phyloP scores from a whole-genome alignment of 169 alveolate species.

The Amoebophrya sp. region DNA sequence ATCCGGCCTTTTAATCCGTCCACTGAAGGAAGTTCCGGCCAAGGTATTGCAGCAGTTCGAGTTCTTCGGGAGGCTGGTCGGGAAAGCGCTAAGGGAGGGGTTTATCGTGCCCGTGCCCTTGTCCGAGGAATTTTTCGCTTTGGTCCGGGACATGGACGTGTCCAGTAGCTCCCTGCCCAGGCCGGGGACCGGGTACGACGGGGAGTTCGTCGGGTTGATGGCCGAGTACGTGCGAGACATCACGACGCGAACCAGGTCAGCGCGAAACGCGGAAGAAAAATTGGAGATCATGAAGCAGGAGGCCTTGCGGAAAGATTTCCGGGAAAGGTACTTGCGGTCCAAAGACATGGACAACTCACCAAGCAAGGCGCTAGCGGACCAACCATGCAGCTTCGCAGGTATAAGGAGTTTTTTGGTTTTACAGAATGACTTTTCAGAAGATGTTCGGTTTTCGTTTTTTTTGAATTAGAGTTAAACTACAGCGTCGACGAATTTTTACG shows the following conservation, averaged over 20 bases:
- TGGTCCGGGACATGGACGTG: neutral
- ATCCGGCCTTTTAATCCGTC: neutral
- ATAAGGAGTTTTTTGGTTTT: too few species aligned
- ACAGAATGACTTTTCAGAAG: too few species aligned
- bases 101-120: neutral
- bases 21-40: neutral
- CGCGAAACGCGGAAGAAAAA: neutral
- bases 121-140: neutral
- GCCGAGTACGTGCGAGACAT: neutral
- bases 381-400: too few species aligned
- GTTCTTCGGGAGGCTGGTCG: constrained; percentile 15
- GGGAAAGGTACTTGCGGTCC: neutral
- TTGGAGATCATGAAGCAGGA: neutral
- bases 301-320: neutral
- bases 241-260: neutral
- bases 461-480: too few species aligned
- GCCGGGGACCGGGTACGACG: neutral
- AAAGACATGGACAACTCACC: neutral
- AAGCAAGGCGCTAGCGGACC: neutral
- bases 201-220: constrained; percentile 11
- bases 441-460: too few species aligned
- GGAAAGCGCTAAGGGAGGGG: neutral
- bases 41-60: neutral
- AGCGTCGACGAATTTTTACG: too few species aligned
- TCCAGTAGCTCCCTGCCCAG: neutral